A percentile compares a stretch with the other conserved stretches of the same genome.
These are phyloP conservation scores for Cenchrus americanus DNA, from an alignment of 176 grass and related monocot genomes.

Conservation along the genomic window DNA sequence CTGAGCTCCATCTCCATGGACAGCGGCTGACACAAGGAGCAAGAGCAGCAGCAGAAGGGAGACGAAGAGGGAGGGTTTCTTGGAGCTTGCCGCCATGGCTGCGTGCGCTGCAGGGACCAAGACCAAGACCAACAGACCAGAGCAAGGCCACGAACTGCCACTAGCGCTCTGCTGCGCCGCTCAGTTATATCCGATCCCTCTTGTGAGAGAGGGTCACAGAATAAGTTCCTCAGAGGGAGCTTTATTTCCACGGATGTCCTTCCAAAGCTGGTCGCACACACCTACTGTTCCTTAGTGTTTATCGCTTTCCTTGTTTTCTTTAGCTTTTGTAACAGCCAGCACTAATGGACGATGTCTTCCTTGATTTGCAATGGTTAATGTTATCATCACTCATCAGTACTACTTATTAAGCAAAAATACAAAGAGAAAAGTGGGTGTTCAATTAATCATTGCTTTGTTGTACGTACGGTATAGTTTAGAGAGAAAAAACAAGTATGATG, in stretches of 20 bases:
- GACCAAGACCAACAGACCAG: background rate
- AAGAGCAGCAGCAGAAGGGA: slow-evolving; percentile 19
- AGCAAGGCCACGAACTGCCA: background rate
- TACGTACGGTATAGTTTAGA: background rate
- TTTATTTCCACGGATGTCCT: slow-evolving; percentile 35
- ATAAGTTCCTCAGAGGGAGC: slow-evolving; percentile 23
- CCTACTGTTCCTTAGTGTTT: background rate
- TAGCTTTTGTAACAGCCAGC: slow-evolving; percentile 25
- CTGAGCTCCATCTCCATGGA: slow-evolving; percentile 5
- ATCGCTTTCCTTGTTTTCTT: slow-evolving; percentile 8
- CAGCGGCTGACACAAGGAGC: slow-evolving; percentile 25
- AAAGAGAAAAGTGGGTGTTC: background rate
- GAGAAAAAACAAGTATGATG: background rate
- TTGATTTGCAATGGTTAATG: background rate
- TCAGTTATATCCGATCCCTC: slow-evolving; percentile 14
- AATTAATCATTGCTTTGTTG: background rate
- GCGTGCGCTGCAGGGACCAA: background rate
- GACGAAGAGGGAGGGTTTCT: background rate
- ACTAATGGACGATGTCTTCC: slow-evolving; percentile 31
- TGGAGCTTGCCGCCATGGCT: slow-evolving; percentile 30
- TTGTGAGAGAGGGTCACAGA: slow-evolving; percentile 15
- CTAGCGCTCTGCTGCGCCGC: background rate
- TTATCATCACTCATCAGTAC: background rate
- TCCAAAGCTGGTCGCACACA: slow-evolving; percentile 14
- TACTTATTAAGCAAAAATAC: background rate